Base-by-base conservation (phyloP, 345 rosid genomes). In the Arabidopsis arenosa region DNA sequence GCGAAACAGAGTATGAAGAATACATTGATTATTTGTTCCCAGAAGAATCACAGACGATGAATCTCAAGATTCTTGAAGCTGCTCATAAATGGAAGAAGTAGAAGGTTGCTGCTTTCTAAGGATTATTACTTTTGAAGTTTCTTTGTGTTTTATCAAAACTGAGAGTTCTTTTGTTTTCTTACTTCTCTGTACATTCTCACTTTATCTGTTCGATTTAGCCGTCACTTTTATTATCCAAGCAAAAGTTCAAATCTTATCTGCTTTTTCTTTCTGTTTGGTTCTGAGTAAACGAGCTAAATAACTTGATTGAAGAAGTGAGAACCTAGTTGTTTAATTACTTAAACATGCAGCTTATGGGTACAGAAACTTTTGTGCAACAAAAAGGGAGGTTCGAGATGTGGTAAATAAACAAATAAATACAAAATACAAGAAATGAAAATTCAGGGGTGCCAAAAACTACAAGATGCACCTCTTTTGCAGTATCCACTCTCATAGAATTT, bases 381-480 rank as follows among this genome's bases (percentile, higher is more conserved):
- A 76, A 75, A 76, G 3, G 64, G 52, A 35, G 63, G 73, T 56
- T 56, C 41, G 39, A 56, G 30, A 66, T 78, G 14, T 36, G 48
- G 33, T 56, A 48, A 55, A 77, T 45, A 18, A 70, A 45, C 53
- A 53, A 72, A 51, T 52, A 67, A 59, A 66, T 60, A 52, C 79
- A 57, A 62, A 68, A 63, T 55, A 57, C 58, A 80, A 63, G 52
- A 69, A 44, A 71, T 39, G 67, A 70, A 52, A 77, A 41, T 66
- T 86, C 74, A 81, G 14, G 90, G 93, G 76, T 94, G 98, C 86
- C 88, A 83, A 84, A 59, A 92, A 77, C 84, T 86, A 73, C 97
- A 92, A 7, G 90, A 83, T 26, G 91, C 88, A 56, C 97, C 98
- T 78, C 73, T 92, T 80, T 81, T 92, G 87, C 97, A 90, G 40